Base-by-base conservation (phyloP, 257 asterid genomes). In the Solanum pinnatisectum region DNA sequence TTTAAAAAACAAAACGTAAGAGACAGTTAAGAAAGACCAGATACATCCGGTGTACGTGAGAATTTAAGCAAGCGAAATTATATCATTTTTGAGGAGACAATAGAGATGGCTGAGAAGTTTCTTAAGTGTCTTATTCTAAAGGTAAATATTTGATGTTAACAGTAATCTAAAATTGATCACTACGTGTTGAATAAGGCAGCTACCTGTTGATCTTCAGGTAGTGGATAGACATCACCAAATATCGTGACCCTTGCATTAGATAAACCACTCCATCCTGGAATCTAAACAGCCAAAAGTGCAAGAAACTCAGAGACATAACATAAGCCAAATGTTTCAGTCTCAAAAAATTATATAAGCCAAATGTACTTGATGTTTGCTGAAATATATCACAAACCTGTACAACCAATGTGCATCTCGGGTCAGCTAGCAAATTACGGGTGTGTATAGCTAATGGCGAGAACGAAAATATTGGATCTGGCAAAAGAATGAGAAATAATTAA, bases 221-320 rank as follows among this genome's bases (percentile, higher is more conserved):
- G 98, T 40, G 99, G 99, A 92, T 91, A 93, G 68, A 97, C 95
- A 90, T 97, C 99, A 16, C 99, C 99, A 35, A 97, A 95, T 85
- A 97, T 95, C 16, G 99, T 94, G 63, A 96, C 99, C 91, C 99
- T 94, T 85, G 99, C 98, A 90, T 97, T 97, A 88, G 99, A 96
- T 91, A 97, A 91, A 92, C 99, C 95, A 94, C 98, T 95, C 99
- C 99, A 97, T 87, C 99, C 99, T 87, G 98, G 99, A 86, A 95
- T 94, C 99, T 97, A 85, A 36, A 87, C 18, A 84, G 86, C 59
- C 86, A 85, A 65, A 71, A 73, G 44, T 84, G 88, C 78, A 90
- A 88, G 87, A 63, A 90, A 83, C 33, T 74, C 72, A 88, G 56
- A 49, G 84, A 63, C 63, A 88, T 88, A 37, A 86, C 12, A 89